Evolutionary conservation across 1,139 yeast genomes (phyloP).

Genomic region (Scheffersomyces insectosa): DNA sequence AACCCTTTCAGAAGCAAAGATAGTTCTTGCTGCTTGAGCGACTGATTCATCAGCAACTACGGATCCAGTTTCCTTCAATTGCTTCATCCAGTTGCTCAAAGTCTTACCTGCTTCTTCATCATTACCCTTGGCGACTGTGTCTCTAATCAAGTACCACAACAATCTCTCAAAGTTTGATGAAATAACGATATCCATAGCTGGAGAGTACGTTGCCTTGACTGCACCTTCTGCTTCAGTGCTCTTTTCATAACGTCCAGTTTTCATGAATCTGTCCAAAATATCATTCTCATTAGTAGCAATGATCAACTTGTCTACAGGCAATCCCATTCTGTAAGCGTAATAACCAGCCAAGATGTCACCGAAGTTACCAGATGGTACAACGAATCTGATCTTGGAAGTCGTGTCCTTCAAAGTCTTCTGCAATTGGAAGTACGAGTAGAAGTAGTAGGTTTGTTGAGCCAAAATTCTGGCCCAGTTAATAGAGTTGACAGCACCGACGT

Average conservation of each 20-base stretch:
- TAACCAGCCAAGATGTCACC: conserved; percentile 98
- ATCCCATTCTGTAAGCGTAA: conserved; percentile 92
- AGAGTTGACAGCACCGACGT: conserved; percentile 96
- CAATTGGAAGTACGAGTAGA: conserved; percentile 84
- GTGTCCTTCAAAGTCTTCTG: conserved; percentile 37
- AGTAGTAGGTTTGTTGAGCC: conserved; percentile 96
- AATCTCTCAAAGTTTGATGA: conserved; percentile 96
- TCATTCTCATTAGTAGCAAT: conserved; percentile 97
- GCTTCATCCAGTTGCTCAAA: conserved; percentile 74
- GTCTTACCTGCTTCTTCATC: conserved; percentile 75
- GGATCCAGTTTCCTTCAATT: conserved; percentile 73
- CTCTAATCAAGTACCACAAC: conserved; percentile 89
- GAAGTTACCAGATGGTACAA: conserved; percentile 97
- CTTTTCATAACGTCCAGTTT: conserved; percentile 80
- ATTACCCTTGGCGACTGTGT: conserved; percentile 52
- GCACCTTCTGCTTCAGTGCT: conserved; percentile 47
- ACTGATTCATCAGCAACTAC: conserved; percentile 71
- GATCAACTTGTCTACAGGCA: conserved; percentile 81
- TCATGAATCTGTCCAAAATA: conserved; percentile 88
- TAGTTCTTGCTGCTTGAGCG: conserved; percentile 61
- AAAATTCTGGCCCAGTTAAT: conserved; percentile 98
- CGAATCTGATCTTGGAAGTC: conserved; percentile 63
- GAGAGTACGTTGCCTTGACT: conserved; percentile 89
- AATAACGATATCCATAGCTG: conserved; percentile 97
- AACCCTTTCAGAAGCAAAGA: conserved; percentile 80